Evolutionary conservation across 2,329 filamentous ascomycete species (phyloP).

Genomic region (Fusarium lateritium): DNA sequence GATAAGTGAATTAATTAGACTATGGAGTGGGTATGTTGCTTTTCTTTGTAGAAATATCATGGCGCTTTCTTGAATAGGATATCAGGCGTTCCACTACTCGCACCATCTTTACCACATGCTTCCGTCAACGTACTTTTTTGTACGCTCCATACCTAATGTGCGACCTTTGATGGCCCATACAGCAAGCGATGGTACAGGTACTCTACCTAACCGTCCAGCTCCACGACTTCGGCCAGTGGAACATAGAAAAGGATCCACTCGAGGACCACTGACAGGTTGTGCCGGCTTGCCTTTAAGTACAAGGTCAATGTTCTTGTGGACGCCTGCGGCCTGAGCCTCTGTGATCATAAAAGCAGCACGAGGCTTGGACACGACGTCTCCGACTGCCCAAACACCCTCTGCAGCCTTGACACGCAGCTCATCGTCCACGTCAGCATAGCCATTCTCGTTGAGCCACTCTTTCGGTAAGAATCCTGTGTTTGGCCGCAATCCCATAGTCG

Average conservation of each 20-base stretch:
- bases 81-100: constrained; percentile 42
- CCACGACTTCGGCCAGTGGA: constrained; percentile 66
- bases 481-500: constrained; percentile 68
- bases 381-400: constrained; percentile 66
- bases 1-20: constrained; percentile 55
- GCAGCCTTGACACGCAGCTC: constrained; percentile 63
- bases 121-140: constrained; percentile 64
- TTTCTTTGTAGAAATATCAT: constrained; percentile 48
- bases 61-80: constrained; percentile 49
- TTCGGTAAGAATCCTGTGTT: constrained; percentile 68
- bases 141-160: constrained; percentile 62
- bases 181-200: constrained; percentile 66
- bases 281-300: constrained; percentile 62
- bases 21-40: constrained; percentile 30
- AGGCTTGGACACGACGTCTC: constrained; percentile 67
- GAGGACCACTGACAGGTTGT: constrained; percentile 61
- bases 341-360: constrained; percentile 72
- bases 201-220: constrained; percentile 62
- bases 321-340: constrained; percentile 68
- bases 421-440: constrained; percentile 66
- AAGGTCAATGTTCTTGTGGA: constrained; percentile 68
- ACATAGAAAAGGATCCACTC: constrained; percentile 65
- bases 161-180: constrained; percentile 68
- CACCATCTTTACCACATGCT: constrained; percentile 55
- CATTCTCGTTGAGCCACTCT: constrained; percentile 60